Percentiles rank a stretch among this genome's conserved stretches.
Conservation (phyloP, 2,329 filamentous ascomycete genomes). For the Penicillium sp. region DNA sequence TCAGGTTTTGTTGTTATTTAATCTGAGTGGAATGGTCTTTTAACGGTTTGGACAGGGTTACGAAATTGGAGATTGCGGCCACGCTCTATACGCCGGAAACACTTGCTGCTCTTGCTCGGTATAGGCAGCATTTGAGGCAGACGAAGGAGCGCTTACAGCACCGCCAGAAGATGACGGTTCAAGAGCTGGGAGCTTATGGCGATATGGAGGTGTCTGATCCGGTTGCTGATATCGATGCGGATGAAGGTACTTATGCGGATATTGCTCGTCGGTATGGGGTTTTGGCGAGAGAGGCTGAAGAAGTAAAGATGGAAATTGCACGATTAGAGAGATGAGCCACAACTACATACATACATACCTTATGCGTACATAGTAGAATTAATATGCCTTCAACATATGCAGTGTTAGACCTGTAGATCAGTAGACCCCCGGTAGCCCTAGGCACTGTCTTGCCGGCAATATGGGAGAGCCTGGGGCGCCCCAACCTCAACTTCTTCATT, state of each 20-base stretch:
- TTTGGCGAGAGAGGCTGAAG: constrained; percentile 39
- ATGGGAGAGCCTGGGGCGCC: not conserved
- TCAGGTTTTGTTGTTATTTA: not conserved
- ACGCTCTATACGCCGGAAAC: constrained; percentile 40
- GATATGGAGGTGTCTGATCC: constrained; percentile 20
- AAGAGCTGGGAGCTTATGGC: constrained; percentile 38
- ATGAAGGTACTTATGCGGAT: constrained; percentile 31
- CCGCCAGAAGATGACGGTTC: constrained; percentile 26
- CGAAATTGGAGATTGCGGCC: constrained; percentile 36
- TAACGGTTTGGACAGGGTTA: constrained; percentile 29
- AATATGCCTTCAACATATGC: not conserved
- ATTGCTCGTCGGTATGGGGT: constrained; percentile 40
- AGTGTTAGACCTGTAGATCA: not conserved
- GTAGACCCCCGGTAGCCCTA: not conserved
- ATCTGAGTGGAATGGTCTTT: not conserved
- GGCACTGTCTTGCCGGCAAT: not conserved
- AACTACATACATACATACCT: not conserved
- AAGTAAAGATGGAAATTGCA: constrained; percentile 32
- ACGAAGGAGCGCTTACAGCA: constrained; percentile 31
- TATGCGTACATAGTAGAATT: not conserved
- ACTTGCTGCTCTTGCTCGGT: constrained; percentile 31
- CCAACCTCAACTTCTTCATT: not conserved
- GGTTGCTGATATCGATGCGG: not conserved
- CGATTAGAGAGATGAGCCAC: constrained; percentile 13
- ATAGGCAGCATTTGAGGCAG: constrained; percentile 33